These are phyloP conservation scores for Pontederia crassipes DNA, from an alignment of 176 grass and related monocot species.

Conservation along the genomic window DNA sequence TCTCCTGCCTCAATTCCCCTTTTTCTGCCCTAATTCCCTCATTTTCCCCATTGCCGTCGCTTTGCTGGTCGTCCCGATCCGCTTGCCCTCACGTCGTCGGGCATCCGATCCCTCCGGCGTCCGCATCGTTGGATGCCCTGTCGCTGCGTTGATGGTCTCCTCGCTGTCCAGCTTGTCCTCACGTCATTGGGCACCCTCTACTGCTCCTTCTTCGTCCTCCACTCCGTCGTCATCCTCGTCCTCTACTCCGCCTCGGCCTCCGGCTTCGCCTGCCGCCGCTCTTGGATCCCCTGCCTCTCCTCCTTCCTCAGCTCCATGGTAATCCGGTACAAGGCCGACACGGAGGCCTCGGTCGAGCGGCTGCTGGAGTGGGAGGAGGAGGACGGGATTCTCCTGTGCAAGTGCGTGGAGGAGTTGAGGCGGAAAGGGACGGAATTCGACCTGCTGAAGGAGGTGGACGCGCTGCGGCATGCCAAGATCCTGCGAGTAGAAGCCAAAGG, in stretches of 20 bases:
- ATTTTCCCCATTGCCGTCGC: conserved; percentile 60
- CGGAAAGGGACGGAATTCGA: conserved; percentile 73
- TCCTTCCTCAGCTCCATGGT: too few relatives aligned
- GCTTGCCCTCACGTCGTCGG: too few relatives aligned
- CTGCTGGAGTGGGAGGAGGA: conserved; percentile 70
- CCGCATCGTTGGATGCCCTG: too few relatives aligned
- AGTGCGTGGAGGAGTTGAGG: conserved; percentile 70
- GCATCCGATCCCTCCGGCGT: too few relatives aligned
- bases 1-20: too few relatives aligned
- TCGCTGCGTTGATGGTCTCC: too few relatives aligned
- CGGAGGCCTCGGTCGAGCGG: conserved; percentile 8
- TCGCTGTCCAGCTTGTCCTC: too few relatives aligned
- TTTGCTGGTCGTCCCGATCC: too few relatives aligned
- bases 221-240: conserved; percentile 28
- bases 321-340: too few relatives aligned
- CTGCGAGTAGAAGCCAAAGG: conserved; percentile 77
- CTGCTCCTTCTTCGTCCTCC: too few relatives aligned
- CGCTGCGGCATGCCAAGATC: conserved; percentile 76
- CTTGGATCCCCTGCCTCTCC: conserved; percentile 43
- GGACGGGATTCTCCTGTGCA: conserved; percentile 56
- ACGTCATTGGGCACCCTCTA: too few relatives aligned
- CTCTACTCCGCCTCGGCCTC: conserved; percentile 42
- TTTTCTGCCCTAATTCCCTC: conserved; percentile 21
- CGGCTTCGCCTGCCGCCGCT: conserved; percentile 29
- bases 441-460: conserved; percentile 93